These are phyloP conservation scores for Umbelopsis sp. DNA, from an alignment of 371 early-diverging fungal genomes.

Conservation along the genomic window DNA sequence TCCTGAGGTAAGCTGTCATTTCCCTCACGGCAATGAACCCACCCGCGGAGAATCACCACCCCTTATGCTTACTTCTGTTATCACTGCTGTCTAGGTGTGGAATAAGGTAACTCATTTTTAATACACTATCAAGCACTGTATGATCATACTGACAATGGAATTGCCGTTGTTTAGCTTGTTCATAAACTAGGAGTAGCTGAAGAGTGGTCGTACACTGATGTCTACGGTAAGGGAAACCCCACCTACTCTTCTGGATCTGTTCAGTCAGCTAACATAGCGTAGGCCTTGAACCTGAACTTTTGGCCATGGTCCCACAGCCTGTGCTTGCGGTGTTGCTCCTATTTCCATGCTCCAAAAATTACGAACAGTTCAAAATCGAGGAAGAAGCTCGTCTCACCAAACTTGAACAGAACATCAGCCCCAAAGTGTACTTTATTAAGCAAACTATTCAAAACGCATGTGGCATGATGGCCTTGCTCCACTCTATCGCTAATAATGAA, in stretches of 20 bases:
- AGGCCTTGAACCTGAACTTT: constrained; percentile 84
- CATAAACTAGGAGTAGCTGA: constrained; percentile 60
- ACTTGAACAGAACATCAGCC: constrained; percentile 58
- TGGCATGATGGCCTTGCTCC: constrained; percentile 84
- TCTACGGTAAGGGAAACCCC: constrained; percentile 47
- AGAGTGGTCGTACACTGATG: constrained; percentile 61
- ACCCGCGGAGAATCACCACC: constrained; percentile 13
- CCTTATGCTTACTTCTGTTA: constrained; percentile 4
- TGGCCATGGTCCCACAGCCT: constrained; percentile 81
- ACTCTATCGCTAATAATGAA: constrained; percentile 70
- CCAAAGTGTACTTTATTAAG: constrained; percentile 73
- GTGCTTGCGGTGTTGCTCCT: constrained; percentile 82
- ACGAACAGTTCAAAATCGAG: constrained; percentile 57
- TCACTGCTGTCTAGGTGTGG: constrained; percentile 54
- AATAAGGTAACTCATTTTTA: constrained; percentile 54
- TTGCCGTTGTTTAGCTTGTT: constrained; percentile 41
- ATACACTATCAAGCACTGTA: not conserved
- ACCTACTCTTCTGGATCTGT: too few relatives aligned
- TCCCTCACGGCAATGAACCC: not conserved
- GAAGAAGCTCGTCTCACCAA: constrained; percentile 57
- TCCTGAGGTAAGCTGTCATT: constrained; percentile 64
- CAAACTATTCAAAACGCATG: constrained; percentile 96
- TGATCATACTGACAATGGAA: not conserved
- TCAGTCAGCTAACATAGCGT: not conserved
- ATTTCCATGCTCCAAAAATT: constrained; percentile 65